phyloP scores from a whole-genome alignment of 164 flowering plant species.

The Aristolochia contorta region DNA sequence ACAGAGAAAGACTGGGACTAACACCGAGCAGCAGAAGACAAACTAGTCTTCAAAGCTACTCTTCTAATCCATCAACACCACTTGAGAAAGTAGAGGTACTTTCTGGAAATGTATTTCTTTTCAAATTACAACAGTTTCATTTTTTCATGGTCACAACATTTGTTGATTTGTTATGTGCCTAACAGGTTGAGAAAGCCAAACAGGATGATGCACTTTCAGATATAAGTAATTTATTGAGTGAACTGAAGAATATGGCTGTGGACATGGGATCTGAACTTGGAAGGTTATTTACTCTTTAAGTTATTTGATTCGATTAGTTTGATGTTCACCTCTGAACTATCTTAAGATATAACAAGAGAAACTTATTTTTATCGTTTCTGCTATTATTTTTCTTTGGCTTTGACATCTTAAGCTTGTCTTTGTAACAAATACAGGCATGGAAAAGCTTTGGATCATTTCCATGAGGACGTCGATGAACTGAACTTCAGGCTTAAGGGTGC shows the following conservation, averaged over 20 bases:
- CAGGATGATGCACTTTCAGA: constrained; percentile 18
- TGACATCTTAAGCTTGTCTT: neutral
- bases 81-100: constrained; percentile 77
- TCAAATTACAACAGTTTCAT: neutral
- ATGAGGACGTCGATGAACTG: constrained; percentile 58
- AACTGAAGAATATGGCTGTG: constrained; percentile 18
- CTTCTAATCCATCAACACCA: constrained; percentile 45
- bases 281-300: constrained; percentile 31
- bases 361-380: neutral
- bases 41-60: constrained; percentile 25
- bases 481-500: constrained; percentile 50
- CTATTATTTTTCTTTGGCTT: neutral
- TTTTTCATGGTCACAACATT: neutral
- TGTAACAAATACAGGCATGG: constrained; percentile 53
- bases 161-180: neutral
- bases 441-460: constrained; percentile 44
- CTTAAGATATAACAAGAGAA: too few relatives aligned
- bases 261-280: constrained; percentile 17
- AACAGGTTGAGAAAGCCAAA: constrained; percentile 16
- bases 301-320: neutral
- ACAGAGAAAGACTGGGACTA: constrained; percentile 67
- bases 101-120: neutral
- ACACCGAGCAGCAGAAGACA: constrained; percentile 24
- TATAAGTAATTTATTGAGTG: constrained; percentile 10
- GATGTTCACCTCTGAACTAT: neutral